Conservation (phyloP, 2,329 filamentous ascomycete species). For the Eutypella sp. region DNA sequence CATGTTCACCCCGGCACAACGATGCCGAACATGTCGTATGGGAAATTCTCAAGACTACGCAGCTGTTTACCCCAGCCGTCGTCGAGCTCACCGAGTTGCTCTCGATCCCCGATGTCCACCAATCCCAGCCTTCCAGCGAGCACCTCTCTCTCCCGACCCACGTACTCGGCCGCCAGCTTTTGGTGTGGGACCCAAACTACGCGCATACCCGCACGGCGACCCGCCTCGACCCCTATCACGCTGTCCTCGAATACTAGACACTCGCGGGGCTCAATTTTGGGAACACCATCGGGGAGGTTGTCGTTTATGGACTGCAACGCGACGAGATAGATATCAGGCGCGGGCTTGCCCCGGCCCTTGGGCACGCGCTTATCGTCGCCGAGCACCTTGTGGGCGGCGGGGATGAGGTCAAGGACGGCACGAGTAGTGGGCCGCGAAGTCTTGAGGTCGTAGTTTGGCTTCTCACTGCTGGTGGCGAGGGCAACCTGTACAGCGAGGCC, state of each 20-base stretch:
- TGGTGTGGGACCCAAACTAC: slow-evolving; percentile 67
- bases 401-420: slow-evolving; percentile 38
- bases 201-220: slow-evolving; percentile 67
- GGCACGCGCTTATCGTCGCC: slow-evolving; percentile 63
- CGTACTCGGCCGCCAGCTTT: slow-evolving; percentile 40
- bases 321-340: slow-evolving; percentile 68
- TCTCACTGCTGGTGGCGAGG: slow-evolving; percentile 60
- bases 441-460: slow-evolving; percentile 58
- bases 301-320: slow-evolving; percentile 62
- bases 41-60: slow-evolving; percentile 30
- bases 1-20: background rate
- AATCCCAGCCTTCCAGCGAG: slow-evolving; percentile 26
- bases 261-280: slow-evolving; percentile 54
- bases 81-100: slow-evolving; percentile 28
- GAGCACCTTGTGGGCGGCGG: slow-evolving; percentile 49
- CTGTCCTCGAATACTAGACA: slow-evolving; percentile 73
- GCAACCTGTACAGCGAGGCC: slow-evolving; percentile 43
- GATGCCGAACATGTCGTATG: slow-evolving; percentile 33
- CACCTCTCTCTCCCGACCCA: slow-evolving; percentile 21
- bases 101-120: slow-evolving; percentile 23
- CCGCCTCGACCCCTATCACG: slow-evolving; percentile 66
- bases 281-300: slow-evolving; percentile 41
- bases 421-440: slow-evolving; percentile 30
- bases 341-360: slow-evolving; percentile 61
- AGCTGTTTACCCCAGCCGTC: slow-evolving; percentile 35